These are phyloP conservation scores for Rhododendron simsii DNA, from an alignment of 148 eudicot genomes.

Conservation along the genomic window DNA sequence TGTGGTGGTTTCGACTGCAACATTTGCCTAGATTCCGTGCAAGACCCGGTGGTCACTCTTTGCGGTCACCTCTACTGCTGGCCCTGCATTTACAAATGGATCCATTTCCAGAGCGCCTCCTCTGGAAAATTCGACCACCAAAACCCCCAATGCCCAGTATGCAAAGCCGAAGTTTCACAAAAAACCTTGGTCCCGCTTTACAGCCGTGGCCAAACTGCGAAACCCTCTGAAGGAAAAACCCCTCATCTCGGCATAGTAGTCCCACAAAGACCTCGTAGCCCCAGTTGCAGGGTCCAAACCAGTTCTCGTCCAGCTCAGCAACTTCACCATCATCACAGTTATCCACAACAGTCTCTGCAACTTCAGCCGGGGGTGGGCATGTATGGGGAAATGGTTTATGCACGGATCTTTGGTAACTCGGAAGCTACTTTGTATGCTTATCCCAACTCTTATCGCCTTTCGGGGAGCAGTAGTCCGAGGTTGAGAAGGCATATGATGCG, in stretches of 20 bases:
- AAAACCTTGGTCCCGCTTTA: conserved; percentile 68
- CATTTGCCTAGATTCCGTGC: conserved; percentile 72
- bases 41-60: conserved; percentile 76
- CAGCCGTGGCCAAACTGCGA: conserved; percentile 44
- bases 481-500: conserved; percentile 46
- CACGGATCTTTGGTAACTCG: conserved; percentile 57
- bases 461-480: conserved; percentile 31
- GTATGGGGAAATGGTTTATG: conserved; percentile 69
- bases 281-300: conserved; percentile 23
- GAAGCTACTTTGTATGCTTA: conserved; percentile 29
- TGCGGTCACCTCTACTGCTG: conserved; percentile 96
- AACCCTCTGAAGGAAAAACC: conserved; percentile 23
- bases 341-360: conserved; percentile 13
- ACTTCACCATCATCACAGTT: conserved; percentile 14
- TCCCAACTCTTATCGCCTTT: conserved; percentile 39
- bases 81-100: conserved; percentile 95
- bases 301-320: conserved; percentile 27
- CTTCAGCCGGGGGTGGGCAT: conserved; percentile 43
- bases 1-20: conserved; percentile 76
- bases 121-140: conserved; percentile 26
- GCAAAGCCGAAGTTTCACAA: conserved; percentile 60
- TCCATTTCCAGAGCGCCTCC: conserved; percentile 33
- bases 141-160: conserved; percentile 74
- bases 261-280: conserved; percentile 58
- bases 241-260: conserved; percentile 25